Evolutionary conservation across 148 eudicot species (phyloP).

Genomic region (Spergularia marina): DNA sequence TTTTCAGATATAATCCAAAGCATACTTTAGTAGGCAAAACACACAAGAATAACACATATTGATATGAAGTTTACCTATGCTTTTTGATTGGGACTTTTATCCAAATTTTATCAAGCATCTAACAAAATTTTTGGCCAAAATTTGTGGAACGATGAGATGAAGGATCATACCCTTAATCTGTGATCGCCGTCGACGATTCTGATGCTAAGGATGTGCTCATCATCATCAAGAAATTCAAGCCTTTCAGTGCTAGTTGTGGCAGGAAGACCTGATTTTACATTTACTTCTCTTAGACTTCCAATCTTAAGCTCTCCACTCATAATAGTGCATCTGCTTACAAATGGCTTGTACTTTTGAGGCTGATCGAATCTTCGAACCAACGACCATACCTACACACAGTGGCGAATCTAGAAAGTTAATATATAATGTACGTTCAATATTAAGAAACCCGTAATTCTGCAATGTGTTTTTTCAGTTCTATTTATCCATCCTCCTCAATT

Average conservation of each 20-base stretch:
- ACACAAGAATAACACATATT: neutral
- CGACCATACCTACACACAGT: slow-evolving; percentile 49
- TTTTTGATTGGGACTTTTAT: neutral
- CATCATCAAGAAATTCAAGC: slow-evolving; percentile 56
- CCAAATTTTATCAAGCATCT: too few species aligned
- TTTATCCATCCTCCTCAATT: too few species aligned
- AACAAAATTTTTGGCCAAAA: neutral
- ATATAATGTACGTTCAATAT: too few species aligned
- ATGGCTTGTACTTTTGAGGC: slow-evolving; percentile 68
- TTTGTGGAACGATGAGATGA: neutral
- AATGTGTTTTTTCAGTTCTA: too few species aligned
- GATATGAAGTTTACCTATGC: neutral
- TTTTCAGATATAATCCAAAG: neutral
- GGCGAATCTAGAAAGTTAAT: too few species aligned
- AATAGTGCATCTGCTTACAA: slow-evolving; percentile 50
- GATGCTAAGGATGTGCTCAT: slow-evolving; percentile 55
- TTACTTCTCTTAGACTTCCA: slow-evolving; percentile 64
- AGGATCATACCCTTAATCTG: slow-evolving; percentile 41
- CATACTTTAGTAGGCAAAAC: neutral
- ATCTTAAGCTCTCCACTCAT: slow-evolving; percentile 52
- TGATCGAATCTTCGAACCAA: slow-evolving; percentile 67
- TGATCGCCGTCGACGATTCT: slow-evolving; percentile 64
- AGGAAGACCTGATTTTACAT: slow-evolving; percentile 65
- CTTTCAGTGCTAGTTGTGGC: slow-evolving; percentile 69
- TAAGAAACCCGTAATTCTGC: too few species aligned